A percentile compares a stretch with the other conserved stretches of the same genome.
Evolutionary conservation across 257 asterid species (phyloP).

Genomic region (Solanum rostratum): DNA sequence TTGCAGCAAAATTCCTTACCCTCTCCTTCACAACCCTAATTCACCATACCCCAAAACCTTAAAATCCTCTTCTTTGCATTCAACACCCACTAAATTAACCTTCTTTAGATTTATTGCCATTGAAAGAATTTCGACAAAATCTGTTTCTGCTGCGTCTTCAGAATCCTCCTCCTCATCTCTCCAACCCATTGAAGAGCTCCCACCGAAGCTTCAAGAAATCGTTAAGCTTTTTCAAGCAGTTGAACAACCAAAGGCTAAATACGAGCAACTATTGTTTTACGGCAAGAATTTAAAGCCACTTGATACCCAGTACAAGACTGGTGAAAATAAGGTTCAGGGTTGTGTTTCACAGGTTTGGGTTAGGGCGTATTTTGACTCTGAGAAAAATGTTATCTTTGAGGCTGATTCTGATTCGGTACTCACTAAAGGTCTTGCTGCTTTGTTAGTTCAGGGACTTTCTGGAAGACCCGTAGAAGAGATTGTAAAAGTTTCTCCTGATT

Average conservation of each 20-base stretch:
- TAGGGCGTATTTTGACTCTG: slow-evolving; percentile 43
- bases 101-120: slow-evolving; percentile 27
- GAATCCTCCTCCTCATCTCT: slow-evolving; percentile 7
- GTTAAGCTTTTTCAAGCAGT: slow-evolving; percentile 57
- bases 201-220: slow-evolving; percentile 72
- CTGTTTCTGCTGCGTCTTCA: slow-evolving; percentile 16
- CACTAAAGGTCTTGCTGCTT: slow-evolving; percentile 79
- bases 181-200: slow-evolving; percentile 63
- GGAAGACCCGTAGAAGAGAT: slow-evolving; percentile 61
- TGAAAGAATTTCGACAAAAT: slow-evolving; percentile 34
- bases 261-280: slow-evolving; percentile 60
- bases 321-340: slow-evolving; percentile 60
- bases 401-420: slow-evolving; percentile 83
- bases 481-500: slow-evolving; percentile 66
- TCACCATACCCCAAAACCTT: slow-evolving; percentile 19
- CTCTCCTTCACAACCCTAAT: slow-evolving; percentile 13
- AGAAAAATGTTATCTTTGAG: slow-evolving; percentile 60
- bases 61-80: slow-evolving; percentile 14
- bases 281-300: slow-evolving; percentile 54
- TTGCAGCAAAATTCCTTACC: slow-evolving; percentile 21
- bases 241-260: slow-evolving; percentile 57
- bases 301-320: slow-evolving; percentile 38
- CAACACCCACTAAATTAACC: slow-evolving; percentile 11
- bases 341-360: slow-evolving; percentile 93
- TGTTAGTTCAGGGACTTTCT: slow-evolving; percentile 81